These are phyloP conservation scores for Phytomonas sp. DNA, from an alignment of 208 protist species.

Conservation along the genomic window DNA sequence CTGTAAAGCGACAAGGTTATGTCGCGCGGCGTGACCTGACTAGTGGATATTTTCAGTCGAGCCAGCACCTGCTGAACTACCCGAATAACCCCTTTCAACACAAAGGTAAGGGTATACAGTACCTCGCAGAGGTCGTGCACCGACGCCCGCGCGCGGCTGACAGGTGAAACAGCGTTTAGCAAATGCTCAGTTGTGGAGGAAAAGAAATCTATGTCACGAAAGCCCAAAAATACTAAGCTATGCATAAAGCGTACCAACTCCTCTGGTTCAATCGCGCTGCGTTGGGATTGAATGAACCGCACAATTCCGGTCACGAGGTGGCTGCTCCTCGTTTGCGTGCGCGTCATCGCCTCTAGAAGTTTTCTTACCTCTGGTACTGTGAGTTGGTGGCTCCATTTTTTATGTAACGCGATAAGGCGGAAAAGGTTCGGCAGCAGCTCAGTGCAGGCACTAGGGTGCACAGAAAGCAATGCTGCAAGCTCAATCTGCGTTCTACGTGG, in stretches of 20 bases:
- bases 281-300: conserved; percentile 38
- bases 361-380: conserved; percentile 34
- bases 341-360: conserved; percentile 41
- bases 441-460: conserved; percentile 28
- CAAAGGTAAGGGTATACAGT: conserved; percentile 77
- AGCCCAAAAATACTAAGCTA: conserved; percentile 45
- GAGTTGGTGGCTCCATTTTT: conserved; percentile 35
- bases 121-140: conserved; percentile 71
- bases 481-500: conserved; percentile 50
- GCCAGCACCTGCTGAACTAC: conserved; percentile 76
- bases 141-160: neutral
- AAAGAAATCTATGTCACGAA: conserved; percentile 72
- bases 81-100: conserved; percentile 66
- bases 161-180: conserved; percentile 24
- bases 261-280: conserved; percentile 27
- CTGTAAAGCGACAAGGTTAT: conserved; percentile 70
- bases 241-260: conserved; percentile 48
- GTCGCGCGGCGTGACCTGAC: conserved; percentile 41
- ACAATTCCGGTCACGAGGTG: conserved; percentile 48
- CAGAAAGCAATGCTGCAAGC: conserved; percentile 38
- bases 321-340: conserved; percentile 29
- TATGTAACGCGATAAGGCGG: conserved; percentile 29
- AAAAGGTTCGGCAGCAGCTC: conserved; percentile 53
- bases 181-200: conserved; percentile 45
- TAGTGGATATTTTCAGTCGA: conserved; percentile 57